Conservation (phyloP, 768 basidiomycete genomes). For the Lactifluus subvellereus region DNA sequence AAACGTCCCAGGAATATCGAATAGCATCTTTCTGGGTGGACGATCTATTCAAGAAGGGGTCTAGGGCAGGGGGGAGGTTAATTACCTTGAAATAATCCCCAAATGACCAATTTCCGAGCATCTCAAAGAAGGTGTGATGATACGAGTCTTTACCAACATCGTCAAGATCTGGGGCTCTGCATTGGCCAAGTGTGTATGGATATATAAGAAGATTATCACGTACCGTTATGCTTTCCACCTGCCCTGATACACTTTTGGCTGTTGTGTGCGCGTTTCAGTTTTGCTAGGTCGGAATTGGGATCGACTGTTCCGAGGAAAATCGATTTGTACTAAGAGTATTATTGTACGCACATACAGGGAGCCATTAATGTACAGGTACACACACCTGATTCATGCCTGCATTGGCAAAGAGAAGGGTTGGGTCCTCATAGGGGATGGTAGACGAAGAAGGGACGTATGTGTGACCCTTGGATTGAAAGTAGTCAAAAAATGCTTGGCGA, state of each 20-base stretch:
- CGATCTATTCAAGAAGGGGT: background rate
- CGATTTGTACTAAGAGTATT: constrained; percentile 71
- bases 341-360: background rate
- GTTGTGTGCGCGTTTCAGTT: constrained; percentile 90
- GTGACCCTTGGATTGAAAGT: constrained; percentile 74
- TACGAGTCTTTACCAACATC: constrained; percentile 99
- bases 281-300: constrained; percentile 86
- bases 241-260: constrained; percentile 98
- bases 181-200: constrained; percentile 7
- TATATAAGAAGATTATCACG: constrained; percentile 15
- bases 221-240: constrained; percentile 98
- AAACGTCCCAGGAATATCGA: constrained; percentile 86
- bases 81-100: constrained; percentile 98
- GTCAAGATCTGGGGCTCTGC: constrained; percentile 67
- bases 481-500: constrained; percentile 86
- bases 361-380: background rate
- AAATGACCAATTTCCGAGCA: constrained; percentile 99
- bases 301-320: constrained; percentile 99
- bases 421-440: constrained; percentile 96
- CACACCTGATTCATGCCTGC: constrained; percentile 93
- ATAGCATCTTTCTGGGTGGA: constrained; percentile 81
- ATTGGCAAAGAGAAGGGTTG: constrained; percentile 95
- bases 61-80: background rate
- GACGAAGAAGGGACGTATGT: constrained; percentile 86
- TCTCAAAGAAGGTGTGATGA: constrained; percentile 98